phyloP scores from a whole-genome alignment of 108 stramenopile genomes.

The Skeletonema marinoi region DNA sequence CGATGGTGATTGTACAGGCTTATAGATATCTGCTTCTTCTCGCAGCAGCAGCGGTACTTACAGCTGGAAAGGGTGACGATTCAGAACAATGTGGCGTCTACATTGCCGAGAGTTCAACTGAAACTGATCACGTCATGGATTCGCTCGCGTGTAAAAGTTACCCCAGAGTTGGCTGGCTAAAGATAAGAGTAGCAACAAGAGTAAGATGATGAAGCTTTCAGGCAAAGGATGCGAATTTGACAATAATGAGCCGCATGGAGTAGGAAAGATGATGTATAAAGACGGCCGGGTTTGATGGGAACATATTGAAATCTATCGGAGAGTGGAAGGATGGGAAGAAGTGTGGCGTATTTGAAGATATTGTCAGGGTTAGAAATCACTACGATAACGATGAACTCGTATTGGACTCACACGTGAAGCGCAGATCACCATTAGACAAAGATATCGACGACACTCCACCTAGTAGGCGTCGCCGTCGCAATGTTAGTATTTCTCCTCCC shows the following conservation, averaged over 20 bases:
- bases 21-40: background rate
- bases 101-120: constrained; percentile 50
- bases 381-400: background rate
- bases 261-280: no score
- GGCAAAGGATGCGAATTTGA: no score
- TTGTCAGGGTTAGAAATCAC: background rate
- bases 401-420: background rate
- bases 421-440: background rate
- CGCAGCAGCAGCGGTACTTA: background rate
- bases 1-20: no score
- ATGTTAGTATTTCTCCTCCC: background rate
- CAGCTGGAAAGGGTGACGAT: constrained; percentile 8
- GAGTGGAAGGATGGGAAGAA: constrained; percentile 46
- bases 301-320: constrained; percentile 44
- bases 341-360: constrained; percentile 15
- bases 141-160: constrained; percentile 36
- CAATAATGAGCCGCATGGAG: no score
- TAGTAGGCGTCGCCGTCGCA: background rate
- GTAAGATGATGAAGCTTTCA: no score
- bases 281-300: no score
- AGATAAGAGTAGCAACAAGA: background rate
- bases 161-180: no score
- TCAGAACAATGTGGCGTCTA: constrained; percentile 38
- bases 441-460: background rate
- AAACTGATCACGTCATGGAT: constrained; percentile 35